phyloP scores from a whole-genome alignment of 768 basidiomycete genomes.

The Boletus reticuloceps region DNA sequence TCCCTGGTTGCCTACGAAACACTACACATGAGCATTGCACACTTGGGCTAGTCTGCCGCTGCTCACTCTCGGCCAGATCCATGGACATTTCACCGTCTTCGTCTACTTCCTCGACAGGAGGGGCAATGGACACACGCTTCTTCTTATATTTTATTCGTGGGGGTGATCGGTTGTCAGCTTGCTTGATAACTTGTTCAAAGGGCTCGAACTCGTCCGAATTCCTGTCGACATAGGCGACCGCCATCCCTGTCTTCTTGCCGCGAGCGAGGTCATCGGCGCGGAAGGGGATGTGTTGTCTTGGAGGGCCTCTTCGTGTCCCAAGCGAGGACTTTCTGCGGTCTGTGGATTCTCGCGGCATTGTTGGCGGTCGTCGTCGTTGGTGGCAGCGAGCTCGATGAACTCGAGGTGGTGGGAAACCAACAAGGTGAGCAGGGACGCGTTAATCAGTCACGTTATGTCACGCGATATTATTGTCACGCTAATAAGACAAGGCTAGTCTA shows the following conservation, averaged over 20 bases:
- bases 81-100: slow-evolving; percentile 74
- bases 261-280: slow-evolving; percentile 73
- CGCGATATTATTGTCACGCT: slow-evolving; percentile 19
- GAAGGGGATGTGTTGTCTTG: slow-evolving; percentile 72
- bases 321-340: slow-evolving; percentile 37
- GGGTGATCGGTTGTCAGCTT: slow-evolving; percentile 65
- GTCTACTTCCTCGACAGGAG: slow-evolving; percentile 38
- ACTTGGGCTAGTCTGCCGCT: not conserved
- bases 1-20: slow-evolving; percentile 25
- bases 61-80: slow-evolving; percentile 73
- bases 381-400: slow-evolving; percentile 10
- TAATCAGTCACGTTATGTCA: slow-evolving; percentile 27
- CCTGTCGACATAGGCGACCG: slow-evolving; percentile 64
- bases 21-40: slow-evolving; percentile 1
- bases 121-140: slow-evolving; percentile 42
- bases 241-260: slow-evolving; percentile 78
- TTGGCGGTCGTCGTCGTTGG: slow-evolving; percentile 2
- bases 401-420: slow-evolving; percentile 24
- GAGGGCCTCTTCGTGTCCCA: slow-evolving; percentile 52
- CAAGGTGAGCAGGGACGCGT: slow-evolving; percentile 19
- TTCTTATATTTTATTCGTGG: slow-evolving; percentile 52
- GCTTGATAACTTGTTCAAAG: slow-evolving; percentile 70
- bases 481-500: not conserved
- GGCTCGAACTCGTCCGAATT: slow-evolving; percentile 82
- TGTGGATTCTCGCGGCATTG: slow-evolving; percentile 27